A percentile compares a stretch with the other conserved stretches of the same genome.
Conservation (phyloP, 1,139 yeast genomes). For the Geotrichum siamense region DNA sequence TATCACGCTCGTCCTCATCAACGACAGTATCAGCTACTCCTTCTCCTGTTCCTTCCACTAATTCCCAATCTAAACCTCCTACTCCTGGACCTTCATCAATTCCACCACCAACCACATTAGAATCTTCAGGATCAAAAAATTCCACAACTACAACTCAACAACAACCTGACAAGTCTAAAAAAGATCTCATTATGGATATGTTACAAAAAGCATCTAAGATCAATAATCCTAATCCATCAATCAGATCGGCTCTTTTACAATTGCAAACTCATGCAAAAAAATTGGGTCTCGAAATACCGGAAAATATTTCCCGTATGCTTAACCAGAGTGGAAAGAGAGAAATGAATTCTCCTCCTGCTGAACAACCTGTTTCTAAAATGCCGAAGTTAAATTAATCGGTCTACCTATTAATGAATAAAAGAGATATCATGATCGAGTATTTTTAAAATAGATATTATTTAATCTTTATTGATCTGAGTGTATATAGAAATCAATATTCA, state of each 20-base stretch:
- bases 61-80: slow-evolving; percentile 11
- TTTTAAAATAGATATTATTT: too few species aligned
- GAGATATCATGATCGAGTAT: too few species aligned
- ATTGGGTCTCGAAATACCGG: slow-evolving; percentile 20
- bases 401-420: too few species aligned
- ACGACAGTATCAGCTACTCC: slow-evolving; percentile 16
- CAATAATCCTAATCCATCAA: slow-evolving; percentile 34
- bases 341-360: not conserved
- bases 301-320: slow-evolving; percentile 3
- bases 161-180: slow-evolving; percentile 21
- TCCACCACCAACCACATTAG: not conserved
- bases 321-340: slow-evolving; percentile 1
- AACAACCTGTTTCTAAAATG: not conserved
- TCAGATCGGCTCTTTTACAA: slow-evolving; percentile 33
- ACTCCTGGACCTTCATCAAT: slow-evolving; percentile 15
- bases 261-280: slow-evolving; percentile 32
- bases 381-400: not conserved
- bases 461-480: too few species aligned
- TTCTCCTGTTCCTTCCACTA: not conserved
- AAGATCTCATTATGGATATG: slow-evolving; percentile 32
- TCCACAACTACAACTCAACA: not conserved
- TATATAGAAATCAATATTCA: not conserved
- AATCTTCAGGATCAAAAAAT: not conserved
- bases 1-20: not conserved
- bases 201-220: slow-evolving; percentile 35